Conservation (phyloP, 1,284 basidiomycete species). For the Pholiota adiposa region DNA sequence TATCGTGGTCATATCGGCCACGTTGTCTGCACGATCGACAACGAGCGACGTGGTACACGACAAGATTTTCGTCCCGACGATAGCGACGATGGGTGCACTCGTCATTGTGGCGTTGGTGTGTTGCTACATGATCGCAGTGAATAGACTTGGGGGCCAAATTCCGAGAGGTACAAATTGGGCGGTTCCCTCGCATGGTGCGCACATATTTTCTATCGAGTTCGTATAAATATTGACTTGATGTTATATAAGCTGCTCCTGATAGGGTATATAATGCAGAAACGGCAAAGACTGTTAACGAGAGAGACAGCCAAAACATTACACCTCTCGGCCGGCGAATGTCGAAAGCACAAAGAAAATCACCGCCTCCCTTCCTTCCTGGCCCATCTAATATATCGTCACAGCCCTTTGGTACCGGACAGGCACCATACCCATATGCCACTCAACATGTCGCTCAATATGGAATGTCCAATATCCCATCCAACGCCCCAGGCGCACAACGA, state of each 20-base stretch:
- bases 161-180: background rate
- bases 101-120: conserved; percentile 14
- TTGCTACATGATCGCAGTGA: conserved; percentile 4
- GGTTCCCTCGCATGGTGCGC: background rate
- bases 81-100: conserved; percentile 14
- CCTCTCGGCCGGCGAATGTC: background rate
- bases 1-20: background rate
- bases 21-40: conserved; percentile 9
- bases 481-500: background rate
- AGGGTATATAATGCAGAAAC: background rate
- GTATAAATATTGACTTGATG: background rate
- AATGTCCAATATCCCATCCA: background rate
- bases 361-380: background rate
- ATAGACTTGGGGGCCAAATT: background rate
- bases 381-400: background rate
- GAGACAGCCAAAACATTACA: background rate
- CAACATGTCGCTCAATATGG: background rate
- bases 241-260: background rate
- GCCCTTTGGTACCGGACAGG: background rate
- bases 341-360: background rate
- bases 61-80: conserved; percentile 22
- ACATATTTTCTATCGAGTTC: background rate
- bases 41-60: conserved; percentile 17
- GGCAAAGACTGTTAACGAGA: background rate
- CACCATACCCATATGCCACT: background rate